These are phyloP conservation scores for Canavalia gladiata DNA, from an alignment of 306 rosid species.

Conservation along the genomic window DNA sequence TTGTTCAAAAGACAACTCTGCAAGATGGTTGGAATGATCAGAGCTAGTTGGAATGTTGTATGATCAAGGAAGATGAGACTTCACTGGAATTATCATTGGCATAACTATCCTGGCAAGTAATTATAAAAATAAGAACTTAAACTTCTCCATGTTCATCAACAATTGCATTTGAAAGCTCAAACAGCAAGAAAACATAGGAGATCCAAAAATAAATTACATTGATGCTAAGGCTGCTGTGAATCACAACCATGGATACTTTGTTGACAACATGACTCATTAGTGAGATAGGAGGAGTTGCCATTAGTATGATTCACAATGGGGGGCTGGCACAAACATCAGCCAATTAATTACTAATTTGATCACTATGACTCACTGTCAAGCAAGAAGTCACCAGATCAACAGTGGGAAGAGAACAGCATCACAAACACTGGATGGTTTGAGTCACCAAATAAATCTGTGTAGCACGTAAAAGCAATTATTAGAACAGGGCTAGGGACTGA, in stretches of 20 bases:
- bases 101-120: no score
- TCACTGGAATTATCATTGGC: not conserved
- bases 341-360: not conserved
- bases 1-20: not conserved
- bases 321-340: not conserved
- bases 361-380: not conserved
- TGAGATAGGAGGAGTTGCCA: not conserved
- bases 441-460: not conserved
- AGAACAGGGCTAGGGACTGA: not conserved
- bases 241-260: not conserved
- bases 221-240: not conserved
- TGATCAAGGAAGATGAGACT: not conserved
- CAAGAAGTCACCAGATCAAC: not conserved
- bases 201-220: not conserved
- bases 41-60: not conserved
- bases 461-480: not conserved
- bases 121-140: no score
- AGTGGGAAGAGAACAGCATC: not conserved
- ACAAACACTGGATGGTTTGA: not conserved
- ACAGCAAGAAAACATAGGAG: not conserved
- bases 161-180: conserved; percentile 6
- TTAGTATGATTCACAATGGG: not conserved
- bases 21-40: not conserved
- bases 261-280: not conserved
- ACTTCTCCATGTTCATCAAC: not conserved